Conservation (phyloP, 192 early-diverging fungal genomes). For the Coemansia sp. region DNA sequence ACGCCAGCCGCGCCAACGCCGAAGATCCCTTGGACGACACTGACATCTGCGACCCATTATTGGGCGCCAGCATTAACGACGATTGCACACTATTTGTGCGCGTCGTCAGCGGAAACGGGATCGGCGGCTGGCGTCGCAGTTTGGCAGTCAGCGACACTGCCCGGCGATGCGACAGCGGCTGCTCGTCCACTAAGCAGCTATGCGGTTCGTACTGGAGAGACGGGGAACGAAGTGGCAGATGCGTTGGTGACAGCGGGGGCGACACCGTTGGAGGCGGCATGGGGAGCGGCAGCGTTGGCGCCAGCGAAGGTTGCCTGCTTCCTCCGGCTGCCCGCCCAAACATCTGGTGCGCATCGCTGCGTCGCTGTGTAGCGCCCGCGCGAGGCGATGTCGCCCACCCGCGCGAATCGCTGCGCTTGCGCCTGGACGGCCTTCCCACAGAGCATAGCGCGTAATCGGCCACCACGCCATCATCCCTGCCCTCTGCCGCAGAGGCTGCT, state of each 20-base stretch:
- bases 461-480: background rate
- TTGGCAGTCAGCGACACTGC: conserved; percentile 37
- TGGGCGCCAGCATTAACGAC: background rate
- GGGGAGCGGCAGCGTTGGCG: background rate
- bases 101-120: conserved; percentile 32
- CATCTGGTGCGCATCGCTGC: conserved; percentile 7
- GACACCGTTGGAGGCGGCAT: background rate
- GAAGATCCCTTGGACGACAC: background rate
- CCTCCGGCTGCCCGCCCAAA: background rate
- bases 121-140: conserved; percentile 38
- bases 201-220: background rate
- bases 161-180: conserved; percentile 19
- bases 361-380: background rate
- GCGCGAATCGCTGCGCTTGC: conserved; percentile 25
- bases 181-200: no score
- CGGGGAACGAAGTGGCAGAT: background rate
- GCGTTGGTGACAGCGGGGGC: background rate
- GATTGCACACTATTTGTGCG: conserved; percentile 28
- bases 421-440: conserved; percentile 4
- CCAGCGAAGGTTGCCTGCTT: background rate
- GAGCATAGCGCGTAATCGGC: conserved; percentile 11
- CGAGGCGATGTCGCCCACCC: conserved; percentile 49
- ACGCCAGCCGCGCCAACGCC: background rate
- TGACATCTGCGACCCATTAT: conserved; percentile 19
- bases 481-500: background rate